Base-by-base conservation (phyloP, 2,329 filamentous ascomycete genomes). In the Verticillium nonalfalfae region DNA sequence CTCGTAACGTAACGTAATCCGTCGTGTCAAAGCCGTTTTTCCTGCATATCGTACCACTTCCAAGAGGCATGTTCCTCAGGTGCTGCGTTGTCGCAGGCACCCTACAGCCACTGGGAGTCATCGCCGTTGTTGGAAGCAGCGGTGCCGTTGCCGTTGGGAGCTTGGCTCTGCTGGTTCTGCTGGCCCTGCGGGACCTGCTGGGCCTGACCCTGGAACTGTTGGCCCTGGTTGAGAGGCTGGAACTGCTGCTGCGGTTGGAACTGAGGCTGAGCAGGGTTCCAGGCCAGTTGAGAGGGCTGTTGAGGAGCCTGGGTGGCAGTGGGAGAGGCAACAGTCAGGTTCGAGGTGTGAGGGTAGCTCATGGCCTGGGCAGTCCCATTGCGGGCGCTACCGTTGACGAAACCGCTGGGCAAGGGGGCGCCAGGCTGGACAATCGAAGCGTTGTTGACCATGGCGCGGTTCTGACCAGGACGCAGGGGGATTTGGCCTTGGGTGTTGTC, bases 401-500 rank as follows among this genome's bases (percentile, higher is more conserved):
- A 61, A 45, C 72, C 72, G 57, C 69, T 72, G 60, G 61, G 59
- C 36, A 66, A 65, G 50, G 58, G 64, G 10, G 68, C 69, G 4
- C 69, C 71, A 33, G 70, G 65, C 15, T 71, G 57, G 33, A 78
- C 64, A 55, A 79, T 72, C 14, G 75, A 67, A 4, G 71, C 70
- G 59, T 70, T 77, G 61, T 74, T 77, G 56, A 76, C 73, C 67
- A 80, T 71, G 65, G 71, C 74, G 50, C 81, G 81, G 65, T 69
- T 69, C 66, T 79, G 77, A 57, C 69, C 63, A 45, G 76, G 70
- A 14, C 82, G 82, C 34, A 84, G 68, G 4, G 80, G 73, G 45
- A 85, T 78, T 71, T 87, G 84, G 14, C 82, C 81, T 62, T 82
- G 78, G 1, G 80, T 80, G 52, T 78, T 71, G 63, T 87, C 84